These are phyloP conservation scores for Xylaria arbuscula DNA, from an alignment of 2,329 filamentous ascomycete genomes.

Conservation along the genomic window DNA sequence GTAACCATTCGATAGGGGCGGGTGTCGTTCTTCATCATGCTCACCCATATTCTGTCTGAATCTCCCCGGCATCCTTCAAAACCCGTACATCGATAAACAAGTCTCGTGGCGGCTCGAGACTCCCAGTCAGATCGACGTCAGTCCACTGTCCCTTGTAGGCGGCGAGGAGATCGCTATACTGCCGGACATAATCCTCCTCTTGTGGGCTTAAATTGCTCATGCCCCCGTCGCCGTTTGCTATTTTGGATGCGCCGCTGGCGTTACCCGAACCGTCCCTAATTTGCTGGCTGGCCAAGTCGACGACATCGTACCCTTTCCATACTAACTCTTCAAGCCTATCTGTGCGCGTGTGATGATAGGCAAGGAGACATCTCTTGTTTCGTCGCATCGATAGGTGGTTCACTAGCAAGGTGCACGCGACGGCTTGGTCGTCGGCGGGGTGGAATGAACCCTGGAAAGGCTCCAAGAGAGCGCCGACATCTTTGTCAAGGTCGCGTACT, in stretches of 20 bases:
- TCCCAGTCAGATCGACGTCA: conserved; percentile 94
- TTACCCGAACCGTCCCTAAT: conserved; percentile 54
- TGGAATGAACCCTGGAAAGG: conserved; percentile 89
- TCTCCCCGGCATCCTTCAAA: conserved; percentile 95
- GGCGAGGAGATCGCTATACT: conserved; percentile 92
- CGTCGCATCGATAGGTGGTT: conserved; percentile 95
- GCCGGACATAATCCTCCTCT: conserved; percentile 94
- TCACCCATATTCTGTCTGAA: conserved; percentile 98
- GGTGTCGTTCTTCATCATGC: conserved; percentile 45
- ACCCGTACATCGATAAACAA: conserved; percentile 97
- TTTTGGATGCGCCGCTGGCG: conserved; percentile 49
- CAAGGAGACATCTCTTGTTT: conserved; percentile 94
- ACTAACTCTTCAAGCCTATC: conserved; percentile 94
- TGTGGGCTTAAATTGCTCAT: conserved; percentile 90
- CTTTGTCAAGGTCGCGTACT: conserved; percentile 91
- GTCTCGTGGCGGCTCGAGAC: conserved; percentile 91
- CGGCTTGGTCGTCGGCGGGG: conserved; percentile 82
- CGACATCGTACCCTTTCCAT: conserved; percentile 87
- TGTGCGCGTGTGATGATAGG: conserved; percentile 89
- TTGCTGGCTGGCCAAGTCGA: conserved; percentile 74
- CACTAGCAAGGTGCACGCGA: conserved; percentile 88
- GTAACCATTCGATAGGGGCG: conserved; percentile 28
- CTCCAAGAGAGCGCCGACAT: conserved; percentile 81
- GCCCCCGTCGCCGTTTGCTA: conserved; percentile 60
- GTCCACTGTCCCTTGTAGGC: conserved; percentile 99